Conservation (phyloP, 2,329 filamentous ascomycete genomes). For the Alternaria tenuissima region DNA sequence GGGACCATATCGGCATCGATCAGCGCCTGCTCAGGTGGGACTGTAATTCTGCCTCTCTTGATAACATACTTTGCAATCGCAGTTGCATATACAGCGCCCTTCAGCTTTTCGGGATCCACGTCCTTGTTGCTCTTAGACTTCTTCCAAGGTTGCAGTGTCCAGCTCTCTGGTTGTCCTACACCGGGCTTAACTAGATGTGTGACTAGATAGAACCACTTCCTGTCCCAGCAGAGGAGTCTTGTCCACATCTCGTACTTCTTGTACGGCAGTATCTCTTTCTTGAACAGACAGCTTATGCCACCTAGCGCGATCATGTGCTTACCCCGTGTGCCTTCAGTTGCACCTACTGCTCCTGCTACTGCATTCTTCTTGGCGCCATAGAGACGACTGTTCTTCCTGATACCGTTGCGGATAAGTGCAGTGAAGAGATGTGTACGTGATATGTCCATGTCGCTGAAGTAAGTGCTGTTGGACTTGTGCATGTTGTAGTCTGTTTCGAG, state of each 20-base stretch:
- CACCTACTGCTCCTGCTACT: constrained; percentile 25
- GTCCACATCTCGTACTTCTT: constrained; percentile 59
- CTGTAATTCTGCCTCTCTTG: constrained; percentile 72
- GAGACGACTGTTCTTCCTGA: constrained; percentile 44
- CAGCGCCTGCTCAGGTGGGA: constrained; percentile 81
- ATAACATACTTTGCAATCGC: constrained; percentile 60
- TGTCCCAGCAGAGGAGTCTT: constrained; percentile 57
- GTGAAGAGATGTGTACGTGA: constrained; percentile 82
- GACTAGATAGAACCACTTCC: constrained; percentile 61
- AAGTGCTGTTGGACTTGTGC: constrained; percentile 84
- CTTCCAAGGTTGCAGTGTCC: constrained; percentile 58
- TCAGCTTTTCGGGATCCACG: constrained; percentile 46
- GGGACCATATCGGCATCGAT: constrained; percentile 78
- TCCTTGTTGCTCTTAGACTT: constrained; percentile 31
- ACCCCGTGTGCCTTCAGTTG: constrained; percentile 30
- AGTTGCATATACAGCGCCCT: constrained; percentile 58
- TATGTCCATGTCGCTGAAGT: constrained; percentile 86
- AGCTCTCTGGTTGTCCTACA: constrained; percentile 51
- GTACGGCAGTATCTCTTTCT: constrained; percentile 57
- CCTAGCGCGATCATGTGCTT: constrained; percentile 55
- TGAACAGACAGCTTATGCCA: constrained; percentile 58
- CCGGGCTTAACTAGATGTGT: constrained; percentile 59
- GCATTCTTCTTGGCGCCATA: constrained; percentile 32
- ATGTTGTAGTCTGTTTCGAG: constrained; percentile 88
- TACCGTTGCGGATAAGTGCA: constrained; percentile 56